phyloP scores from a whole-genome alignment of 2,329 filamentous ascomycete genomes.

The Diplodia seriata region DNA sequence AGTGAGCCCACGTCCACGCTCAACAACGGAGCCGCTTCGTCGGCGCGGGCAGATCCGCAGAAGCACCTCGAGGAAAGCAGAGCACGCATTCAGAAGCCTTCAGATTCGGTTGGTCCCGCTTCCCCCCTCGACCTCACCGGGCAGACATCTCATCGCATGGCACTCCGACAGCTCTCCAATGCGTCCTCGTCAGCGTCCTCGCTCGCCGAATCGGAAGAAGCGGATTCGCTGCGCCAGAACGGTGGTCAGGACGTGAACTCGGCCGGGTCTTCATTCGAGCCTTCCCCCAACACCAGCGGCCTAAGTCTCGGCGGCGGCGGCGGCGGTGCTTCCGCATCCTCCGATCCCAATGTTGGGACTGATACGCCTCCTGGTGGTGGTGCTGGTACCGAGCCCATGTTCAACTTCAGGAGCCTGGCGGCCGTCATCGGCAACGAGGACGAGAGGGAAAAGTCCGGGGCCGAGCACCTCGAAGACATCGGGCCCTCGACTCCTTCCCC shows the following conservation, averaged over 20 bases:
- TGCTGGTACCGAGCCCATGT: constrained; percentile 75
- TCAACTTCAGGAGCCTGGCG: constrained; percentile 88
- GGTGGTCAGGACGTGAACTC: constrained; percentile 45
- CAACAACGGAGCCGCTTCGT: constrained; percentile 40
- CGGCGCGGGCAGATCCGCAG: constrained; percentile 48
- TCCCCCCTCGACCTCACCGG: constrained; percentile 50
- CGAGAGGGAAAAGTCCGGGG: constrained; percentile 21
- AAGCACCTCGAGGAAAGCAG: constrained; percentile 55
- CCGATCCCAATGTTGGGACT: constrained; percentile 56
- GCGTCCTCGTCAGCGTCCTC: constrained; percentile 85
- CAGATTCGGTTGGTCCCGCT: constrained; percentile 45
- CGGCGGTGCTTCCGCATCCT: constrained; percentile 56
- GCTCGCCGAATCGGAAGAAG: constrained; percentile 51
- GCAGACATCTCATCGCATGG: constrained; percentile 62
- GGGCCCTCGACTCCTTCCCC: background rate
- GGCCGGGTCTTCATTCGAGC: constrained; percentile 55
- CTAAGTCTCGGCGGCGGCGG: constrained; percentile 39
- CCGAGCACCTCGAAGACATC: constrained; percentile 30
- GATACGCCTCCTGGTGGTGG: constrained; percentile 58
- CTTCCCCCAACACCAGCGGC: constrained; percentile 62
- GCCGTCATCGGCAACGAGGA: constrained; percentile 67
- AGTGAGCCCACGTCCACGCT: constrained; percentile 53
- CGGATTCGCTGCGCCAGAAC: constrained; percentile 39
- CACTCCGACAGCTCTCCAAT: constrained; percentile 83
- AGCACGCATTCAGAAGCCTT: constrained; percentile 46